A percentile compares a stretch with the other conserved stretches of the same genome.
phyloP scores from a whole-genome alignment of 225 moss, liverwort and hornwort species.

The Polytrichum commune region DNA sequence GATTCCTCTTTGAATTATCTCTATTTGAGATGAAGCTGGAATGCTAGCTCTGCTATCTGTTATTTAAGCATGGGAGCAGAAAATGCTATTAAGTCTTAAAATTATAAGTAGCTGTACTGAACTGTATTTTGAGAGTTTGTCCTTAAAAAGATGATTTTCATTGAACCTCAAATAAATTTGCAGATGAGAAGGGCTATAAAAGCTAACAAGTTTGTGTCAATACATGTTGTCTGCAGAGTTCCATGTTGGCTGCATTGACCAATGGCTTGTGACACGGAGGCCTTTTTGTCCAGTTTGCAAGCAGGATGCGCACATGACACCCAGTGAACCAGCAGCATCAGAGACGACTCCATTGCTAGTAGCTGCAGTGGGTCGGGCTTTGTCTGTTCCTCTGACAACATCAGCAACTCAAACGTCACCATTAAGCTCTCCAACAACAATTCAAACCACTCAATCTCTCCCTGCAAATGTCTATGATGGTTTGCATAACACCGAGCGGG shows the following conservation, averaged over 20 bases:
- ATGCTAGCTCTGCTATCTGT: background rate
- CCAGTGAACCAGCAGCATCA: conserved; percentile 53
- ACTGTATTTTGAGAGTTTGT: no score
- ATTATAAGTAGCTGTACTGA: no score
- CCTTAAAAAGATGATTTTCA: background rate
- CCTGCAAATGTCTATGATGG: conserved; percentile 28
- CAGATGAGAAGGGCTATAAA: background rate
- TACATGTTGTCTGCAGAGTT: conserved; percentile 58
- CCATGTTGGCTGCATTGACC: conserved; percentile 87
- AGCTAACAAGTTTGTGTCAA: background rate
- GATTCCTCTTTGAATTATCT: no score
- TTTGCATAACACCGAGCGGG: conserved; percentile 1
- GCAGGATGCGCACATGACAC: conserved; percentile 69
- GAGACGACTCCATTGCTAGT: conserved; percentile 85
- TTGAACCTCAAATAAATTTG: background rate
- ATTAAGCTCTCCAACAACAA: conserved; percentile 28
- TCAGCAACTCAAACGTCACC: conserved; percentile 64
- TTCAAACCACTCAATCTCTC: conserved; percentile 47
- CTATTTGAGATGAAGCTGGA: no score
- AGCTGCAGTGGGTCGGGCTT: conserved; percentile 25
- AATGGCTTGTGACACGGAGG: conserved; percentile 89
- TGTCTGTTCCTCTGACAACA: conserved; percentile 36
- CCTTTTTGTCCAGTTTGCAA: conserved; percentile 99
- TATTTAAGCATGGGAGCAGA: background rate
- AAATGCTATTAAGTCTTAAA: no score